Evolutionary conservation across 768 basidiomycete species (phyloP).

Genomic region (Pulveroboletus sp.): DNA sequence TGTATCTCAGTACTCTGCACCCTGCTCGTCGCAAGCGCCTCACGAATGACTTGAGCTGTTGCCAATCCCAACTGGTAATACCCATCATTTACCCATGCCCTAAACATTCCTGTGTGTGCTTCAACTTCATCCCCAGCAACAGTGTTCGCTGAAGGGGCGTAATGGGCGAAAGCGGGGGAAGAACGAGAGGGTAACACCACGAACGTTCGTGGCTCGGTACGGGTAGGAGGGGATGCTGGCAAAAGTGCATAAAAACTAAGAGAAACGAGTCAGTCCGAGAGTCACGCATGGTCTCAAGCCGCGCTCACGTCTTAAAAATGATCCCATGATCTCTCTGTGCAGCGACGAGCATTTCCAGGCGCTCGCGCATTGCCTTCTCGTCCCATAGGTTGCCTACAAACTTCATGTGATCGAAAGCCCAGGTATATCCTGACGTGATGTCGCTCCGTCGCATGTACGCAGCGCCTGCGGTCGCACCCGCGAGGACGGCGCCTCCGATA

Average conservation of each 20-base stretch:
- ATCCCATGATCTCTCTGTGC: conserved; percentile 62
- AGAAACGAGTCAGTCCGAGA: neutral
- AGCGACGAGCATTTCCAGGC: conserved; percentile 60
- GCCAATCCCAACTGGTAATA: conserved; percentile 82
- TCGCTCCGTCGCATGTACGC: conserved; percentile 82
- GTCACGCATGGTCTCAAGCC: neutral
- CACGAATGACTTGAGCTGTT: conserved; percentile 57
- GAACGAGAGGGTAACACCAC: conserved; percentile 61
- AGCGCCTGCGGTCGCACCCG: conserved; percentile 79
- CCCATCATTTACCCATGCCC: conserved; percentile 75
- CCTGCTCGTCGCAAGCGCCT: conserved; percentile 39
- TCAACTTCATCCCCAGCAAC: conserved; percentile 72
- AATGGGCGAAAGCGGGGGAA: conserved; percentile 48
- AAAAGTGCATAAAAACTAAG: conserved; percentile 78
- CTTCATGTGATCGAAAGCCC: conserved; percentile 85
- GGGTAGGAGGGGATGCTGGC: conserved; percentile 60
- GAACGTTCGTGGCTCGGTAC: conserved; percentile 65
- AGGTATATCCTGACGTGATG: conserved; percentile 62
- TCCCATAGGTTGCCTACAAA: conserved; percentile 88
- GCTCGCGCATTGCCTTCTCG: conserved; percentile 51
- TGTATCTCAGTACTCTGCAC: neutral
- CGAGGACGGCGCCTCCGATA: conserved; percentile 69
- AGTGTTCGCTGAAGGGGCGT: conserved; percentile 61
- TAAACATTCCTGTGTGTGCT: conserved; percentile 90
- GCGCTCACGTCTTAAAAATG: conserved; percentile 65